These are phyloP conservation scores for Lumnitzera littorea DNA, from an alignment of 345 rosid genomes.

Conservation along the genomic window DNA sequence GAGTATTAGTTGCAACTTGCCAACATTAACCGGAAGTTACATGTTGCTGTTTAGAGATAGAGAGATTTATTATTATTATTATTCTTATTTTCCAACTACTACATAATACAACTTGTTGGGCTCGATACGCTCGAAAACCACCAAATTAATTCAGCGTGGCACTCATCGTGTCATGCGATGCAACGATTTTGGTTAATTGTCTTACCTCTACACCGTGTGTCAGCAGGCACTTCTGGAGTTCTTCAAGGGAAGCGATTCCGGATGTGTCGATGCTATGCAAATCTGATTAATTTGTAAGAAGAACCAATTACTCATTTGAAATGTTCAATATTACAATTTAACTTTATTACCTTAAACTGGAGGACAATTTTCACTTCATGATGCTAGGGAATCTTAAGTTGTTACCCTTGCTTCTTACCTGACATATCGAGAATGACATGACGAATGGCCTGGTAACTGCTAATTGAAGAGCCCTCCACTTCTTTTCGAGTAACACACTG, in stretches of 20 bases:
- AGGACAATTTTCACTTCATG: too few species aligned
- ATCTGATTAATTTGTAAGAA: conserved; percentile 24
- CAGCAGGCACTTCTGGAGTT: conserved; percentile 45
- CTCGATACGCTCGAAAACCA: too few species aligned
- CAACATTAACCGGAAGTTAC: background rate
- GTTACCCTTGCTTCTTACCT: conserved; percentile 35
- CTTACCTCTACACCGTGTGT: conserved; percentile 51
- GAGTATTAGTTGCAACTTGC: too few species aligned
- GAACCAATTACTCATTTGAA: background rate
- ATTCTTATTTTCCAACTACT: too few species aligned
- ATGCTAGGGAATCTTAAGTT: too few species aligned
- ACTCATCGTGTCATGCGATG: background rate
- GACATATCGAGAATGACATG: conserved; percentile 78
- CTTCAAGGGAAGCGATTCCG: conserved; percentile 64
- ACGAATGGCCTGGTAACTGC: conserved; percentile 25
- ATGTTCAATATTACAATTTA: too few species aligned
- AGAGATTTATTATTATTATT: too few species aligned
- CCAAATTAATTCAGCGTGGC: too few species aligned
- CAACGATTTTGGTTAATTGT: background rate
- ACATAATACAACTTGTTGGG: too few species aligned
- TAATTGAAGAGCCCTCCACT: conserved; percentile 24
- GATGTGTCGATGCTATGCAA: conserved; percentile 69
- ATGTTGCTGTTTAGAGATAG: background rate
- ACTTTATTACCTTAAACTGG: too few species aligned
- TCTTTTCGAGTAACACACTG: conserved; percentile 30